Base-by-base conservation (phyloP, 345 rosid species). In the Ailanthus altissimus region DNA sequence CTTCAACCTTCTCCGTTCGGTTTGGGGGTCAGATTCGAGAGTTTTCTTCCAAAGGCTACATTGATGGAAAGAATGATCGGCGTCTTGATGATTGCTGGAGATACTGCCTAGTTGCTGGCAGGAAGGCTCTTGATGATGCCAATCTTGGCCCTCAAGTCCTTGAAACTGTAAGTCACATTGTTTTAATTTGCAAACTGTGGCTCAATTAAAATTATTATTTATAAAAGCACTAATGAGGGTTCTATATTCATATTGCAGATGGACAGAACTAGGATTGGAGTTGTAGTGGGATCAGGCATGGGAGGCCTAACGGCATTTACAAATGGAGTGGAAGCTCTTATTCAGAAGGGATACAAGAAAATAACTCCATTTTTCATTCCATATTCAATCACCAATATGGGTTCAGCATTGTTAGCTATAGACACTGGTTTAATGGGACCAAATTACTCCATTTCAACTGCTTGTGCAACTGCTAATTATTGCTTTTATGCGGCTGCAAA, bases 81-180 rank as follows among this genome's bases (percentile, higher is more conserved):
- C 89, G 93, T 9, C 90, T 89, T 16, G 93, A 88, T 77, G 89
- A 91, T 73, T 84, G 88, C 85, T 89, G 89, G 93, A 82, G 95
- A 80, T 91, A 91, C 83, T 86, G 92, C 78, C 73, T 89, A 0
- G 93, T 91, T 81, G 89, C 91, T 13, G 91, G 93, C 64, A 85
- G 76, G 70, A 84, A 67, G 42, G 90, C 95, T 57, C 89, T 89
- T 5, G 90, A 83, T 0, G 86, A 86, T 61, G 91, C 89, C 49
- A 87, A 71, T 72, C 91, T 89, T 43, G 83, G 89, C 54, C 66
- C 89, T 54, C 70, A 77, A 80, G 86, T 81, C 23, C 89, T 89
- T 25, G 86, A 83, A 36, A 83, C 73, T 8, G 95, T 84, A 78
- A 80, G 91, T 72, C 14, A 28, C 38, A 3, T 20, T n/a, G 6